Base-by-base conservation (phyloP, 192 early-diverging fungal genomes). In the Gaertneriomyces sp. region DNA sequence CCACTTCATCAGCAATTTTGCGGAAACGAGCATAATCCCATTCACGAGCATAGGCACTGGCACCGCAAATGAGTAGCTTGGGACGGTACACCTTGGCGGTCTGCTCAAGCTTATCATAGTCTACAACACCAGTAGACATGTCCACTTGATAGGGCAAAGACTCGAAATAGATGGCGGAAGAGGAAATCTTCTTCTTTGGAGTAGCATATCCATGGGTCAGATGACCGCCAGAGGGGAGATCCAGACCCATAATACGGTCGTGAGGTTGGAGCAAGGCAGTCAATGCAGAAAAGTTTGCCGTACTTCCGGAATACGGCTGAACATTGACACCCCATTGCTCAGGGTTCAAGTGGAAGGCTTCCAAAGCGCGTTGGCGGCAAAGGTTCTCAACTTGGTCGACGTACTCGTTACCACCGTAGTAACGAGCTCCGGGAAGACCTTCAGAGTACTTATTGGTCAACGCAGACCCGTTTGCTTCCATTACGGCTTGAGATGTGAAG, bases 381-480 rank as follows among this genome's bases (percentile, higher is more conserved):
- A 99, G 80, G 61, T 89, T 86, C 83, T 99, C 98, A 58, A 99
- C 79, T 75, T 89, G 77, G 77, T 99, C 98, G 71, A 99, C 90
- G 82, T 82, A 89, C 85, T 99, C 93, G 84, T 99, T 99, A 72
- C 97, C 97, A 74, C 97, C 97, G 70, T 99, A 99, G 88, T 97
- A 99, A 72, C 97, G 90, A 51, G 93, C 92, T 20, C 97, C 97
- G 39, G 97, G 97, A 45, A 98, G 92, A 73, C 96, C 96, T 80
- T 99, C 97, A 25, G 95, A 98, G 82, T 99, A 99, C 82, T 99
- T 99, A 92, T 99, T 99, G 75, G 97, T 99, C 76, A 99, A 84
- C 14, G 95, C 88, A 38, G 95, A 94, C 44, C 95, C 97, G 74
- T 99, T 99, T 58, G 97, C 97, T 82, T 99, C 97, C 90, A 99